phyloP scores from a whole-genome alignment of 306 rosid species.

The Ammopiptanthus mongolicus region DNA sequence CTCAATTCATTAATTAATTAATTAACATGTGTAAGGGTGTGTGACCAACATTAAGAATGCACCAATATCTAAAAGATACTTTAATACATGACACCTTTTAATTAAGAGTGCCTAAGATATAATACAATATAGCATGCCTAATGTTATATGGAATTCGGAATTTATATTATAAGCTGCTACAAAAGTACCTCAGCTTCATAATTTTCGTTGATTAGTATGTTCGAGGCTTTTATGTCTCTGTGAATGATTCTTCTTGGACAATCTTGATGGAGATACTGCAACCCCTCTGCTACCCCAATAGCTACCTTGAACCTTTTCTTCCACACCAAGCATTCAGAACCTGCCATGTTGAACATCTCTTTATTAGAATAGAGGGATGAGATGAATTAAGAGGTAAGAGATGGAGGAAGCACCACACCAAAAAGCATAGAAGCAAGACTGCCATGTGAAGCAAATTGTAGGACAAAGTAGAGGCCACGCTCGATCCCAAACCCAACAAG shows the following conservation, averaged over 20 bases:
- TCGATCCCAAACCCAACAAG: conserved; percentile 83
- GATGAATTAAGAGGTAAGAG: neutral
- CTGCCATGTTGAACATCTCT: conserved; percentile 40
- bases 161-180: neutral
- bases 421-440: conserved; percentile 82
- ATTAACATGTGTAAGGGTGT: neutral
- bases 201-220: conserved; percentile 61
- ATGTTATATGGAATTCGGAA: neutral
- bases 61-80: neutral
- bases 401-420: conserved; percentile 44
- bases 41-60: neutral
- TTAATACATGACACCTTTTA: too few species aligned
- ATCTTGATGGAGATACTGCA: conserved; percentile 73
- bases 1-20: too few species aligned
- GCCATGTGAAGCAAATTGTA: conserved; percentile 67
- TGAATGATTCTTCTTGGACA: conserved; percentile 91
- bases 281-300: conserved; percentile 76
- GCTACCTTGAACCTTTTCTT: conserved; percentile 73
- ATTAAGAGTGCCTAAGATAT: too few species aligned
- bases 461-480: conserved; percentile 73
- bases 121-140: too few species aligned
- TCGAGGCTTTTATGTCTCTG: conserved; percentile 94
- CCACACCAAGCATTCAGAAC: conserved; percentile 65
- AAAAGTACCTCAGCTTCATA: conserved; percentile 67
- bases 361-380: conserved; percentile 14